phyloP scores from a whole-genome alignment of 306 rosid genomes.

The Fragaria nilgerrensis region DNA sequence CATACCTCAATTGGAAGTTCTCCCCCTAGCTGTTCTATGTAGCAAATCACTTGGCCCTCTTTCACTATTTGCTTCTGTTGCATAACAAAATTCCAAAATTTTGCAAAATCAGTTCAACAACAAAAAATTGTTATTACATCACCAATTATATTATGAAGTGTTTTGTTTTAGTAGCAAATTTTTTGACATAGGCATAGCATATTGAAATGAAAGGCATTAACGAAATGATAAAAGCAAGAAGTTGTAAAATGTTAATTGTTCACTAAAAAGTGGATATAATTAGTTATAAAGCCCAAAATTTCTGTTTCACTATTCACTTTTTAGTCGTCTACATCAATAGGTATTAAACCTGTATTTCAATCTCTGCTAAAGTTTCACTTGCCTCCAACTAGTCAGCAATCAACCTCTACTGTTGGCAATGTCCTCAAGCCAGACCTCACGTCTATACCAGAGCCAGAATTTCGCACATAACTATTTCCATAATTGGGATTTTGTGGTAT shows the following conservation, averaged over 20 bases:
- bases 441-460: not conserved
- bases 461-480: not conserved
- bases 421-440: not conserved
- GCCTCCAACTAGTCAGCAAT: not conserved
- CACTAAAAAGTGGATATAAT: not conserved
- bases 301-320: not conserved
- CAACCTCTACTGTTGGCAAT: not conserved
- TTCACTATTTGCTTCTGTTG: slow-evolving; percentile 71
- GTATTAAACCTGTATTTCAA: not conserved
- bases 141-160: not conserved
- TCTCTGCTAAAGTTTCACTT: not conserved
- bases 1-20: slow-evolving; percentile 81
- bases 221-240: not conserved
- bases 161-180: not conserved
- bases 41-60: slow-evolving; percentile 87
- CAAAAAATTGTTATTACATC: not conserved
- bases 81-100: slow-evolving; percentile 11
- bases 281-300: not conserved
- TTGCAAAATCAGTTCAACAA: not conserved
- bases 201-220: not conserved
- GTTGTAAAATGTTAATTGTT: not conserved
- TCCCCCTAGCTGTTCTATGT: slow-evolving; percentile 80
- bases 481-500: not conserved
- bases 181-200: not conserved
- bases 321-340: not conserved